Evolutionary conservation across 225 moss, liverwort and hornwort genomes (phyloP).

Genomic region (Physcomitrellopsis africana): DNA sequence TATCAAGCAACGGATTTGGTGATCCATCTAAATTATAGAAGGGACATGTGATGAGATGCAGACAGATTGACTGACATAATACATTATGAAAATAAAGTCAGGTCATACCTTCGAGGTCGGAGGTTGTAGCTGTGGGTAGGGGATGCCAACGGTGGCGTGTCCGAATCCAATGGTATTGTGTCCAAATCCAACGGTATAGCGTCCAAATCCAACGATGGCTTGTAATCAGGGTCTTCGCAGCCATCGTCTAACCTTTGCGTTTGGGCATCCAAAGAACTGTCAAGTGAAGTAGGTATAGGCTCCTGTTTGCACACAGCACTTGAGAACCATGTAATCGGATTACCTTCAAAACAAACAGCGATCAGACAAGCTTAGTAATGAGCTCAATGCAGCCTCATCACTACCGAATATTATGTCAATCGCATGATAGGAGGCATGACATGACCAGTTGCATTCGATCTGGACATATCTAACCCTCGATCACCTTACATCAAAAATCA

Average conservation of each 20-base stretch:
- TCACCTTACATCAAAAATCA: no score
- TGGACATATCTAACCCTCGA: no score
- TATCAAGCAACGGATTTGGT: no score
- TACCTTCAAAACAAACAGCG: slow-evolving; percentile 39
- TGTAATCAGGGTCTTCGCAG: slow-evolving; percentile 48
- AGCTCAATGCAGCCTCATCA: not conserved
- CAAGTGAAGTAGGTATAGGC: slow-evolving; percentile 13
- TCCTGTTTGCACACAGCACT: slow-evolving; percentile 25
- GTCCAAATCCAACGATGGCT: slow-evolving; percentile 35
- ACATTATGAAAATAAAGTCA: not conserved
- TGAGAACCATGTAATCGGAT: slow-evolving; percentile 45
- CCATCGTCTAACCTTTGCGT: slow-evolving; percentile 33
- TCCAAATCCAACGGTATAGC: slow-evolving; percentile 27
- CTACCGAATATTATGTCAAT: not conserved
- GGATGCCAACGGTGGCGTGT: slow-evolving; percentile 17
- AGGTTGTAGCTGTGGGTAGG: slow-evolving; percentile 52
- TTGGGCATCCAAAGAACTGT: slow-evolving; percentile 28
- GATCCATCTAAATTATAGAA: no score
- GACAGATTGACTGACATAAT: not conserved
- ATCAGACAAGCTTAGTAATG: not conserved
- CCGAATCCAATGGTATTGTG: not conserved
- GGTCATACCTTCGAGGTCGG: slow-evolving; percentile 50
- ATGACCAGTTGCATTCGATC: not conserved
- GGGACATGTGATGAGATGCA: not conserved
- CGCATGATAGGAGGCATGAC: no score